Base-by-base conservation (phyloP, 2,329 filamentous ascomycete species). In the Gnomoniopsis sp. region DNA sequence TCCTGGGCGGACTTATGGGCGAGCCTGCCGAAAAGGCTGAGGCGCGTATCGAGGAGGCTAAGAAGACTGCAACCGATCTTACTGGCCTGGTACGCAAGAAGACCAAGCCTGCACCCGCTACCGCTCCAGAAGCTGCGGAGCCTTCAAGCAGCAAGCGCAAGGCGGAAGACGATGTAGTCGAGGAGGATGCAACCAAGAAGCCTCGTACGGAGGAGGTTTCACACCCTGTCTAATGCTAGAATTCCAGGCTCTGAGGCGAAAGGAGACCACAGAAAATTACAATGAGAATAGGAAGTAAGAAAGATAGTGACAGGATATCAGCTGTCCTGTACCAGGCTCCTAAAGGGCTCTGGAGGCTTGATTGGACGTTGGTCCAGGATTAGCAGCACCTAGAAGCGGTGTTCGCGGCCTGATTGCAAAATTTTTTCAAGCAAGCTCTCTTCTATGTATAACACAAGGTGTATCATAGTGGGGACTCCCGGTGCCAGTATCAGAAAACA, bases 21-120 rank as follows among this genome's bases (percentile, higher is more conserved):
- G 84, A 87, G 68, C 82, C 84, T 38, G 77, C 84, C 2, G 79
- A 77, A 1, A 79, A 87, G 57, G 82, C 85, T 53, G 79, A 85
- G 64, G 86, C 85, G 23, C 81, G 84, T 63, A 78, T 91, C 49
- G 85, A 88, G 49, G 88, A 92, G 69, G 89, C 88, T 30, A 89
- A 87, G 44, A 88, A 88, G 74, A 81, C 77, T 8, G 90, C 90
- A 7, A 91, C 83, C 17, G 90, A 95, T 68, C 76, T 96, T 15
- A 85, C 83, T 0, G 83, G 86, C n/a, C 77, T 93, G 49, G 87
- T 93, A 47, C 86, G 88, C 68, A 93, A 88, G 75, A 86, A 85
- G 72, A 66, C 70, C 62, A 77, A 78, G 68, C 60, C 67, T 22
- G 63, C 65, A 23, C 63, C 70, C 22, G 65, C 63, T 8, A 10